Evolutionary conservation across 2,329 filamentous ascomycete genomes (phyloP), one percentile per base, ranked within the genome.

Genomic region (Colletotrichum sp.): DNA sequence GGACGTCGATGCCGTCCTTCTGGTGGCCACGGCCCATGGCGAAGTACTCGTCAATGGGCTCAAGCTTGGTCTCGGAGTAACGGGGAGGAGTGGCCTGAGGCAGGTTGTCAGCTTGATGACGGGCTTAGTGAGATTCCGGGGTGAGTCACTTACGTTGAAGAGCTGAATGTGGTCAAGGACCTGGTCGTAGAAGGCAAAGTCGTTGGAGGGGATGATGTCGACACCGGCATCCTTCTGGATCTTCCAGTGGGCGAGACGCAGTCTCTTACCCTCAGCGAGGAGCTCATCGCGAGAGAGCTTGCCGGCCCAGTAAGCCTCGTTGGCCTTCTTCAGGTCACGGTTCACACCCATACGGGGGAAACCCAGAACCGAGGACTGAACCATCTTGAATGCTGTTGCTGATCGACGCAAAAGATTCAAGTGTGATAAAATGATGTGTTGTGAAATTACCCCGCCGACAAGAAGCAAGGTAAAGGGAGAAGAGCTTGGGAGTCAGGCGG

Each of bases 241-340:
- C 90, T 98, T 95, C 97, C 97, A 99, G 92, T 99, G 97, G 82
- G 93, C 95, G 79, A 96, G 90, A 89, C 97, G 94, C 75, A 99
- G 95, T 85, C 95, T 93, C 94, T 98, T 98, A 86, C 94, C 97
- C 92, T 98, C 97, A 76, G 92, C 90, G 79, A 98, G 90, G 80
- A 99, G 95, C 76, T 98, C 95, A 77, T 94, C 92, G 83, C 96
- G 95, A 77, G 95, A 96, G 86, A 98, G 90, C 91, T 98, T 99
- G 86, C 94, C 96, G 82, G 89, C 93, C 97, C 97, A 99, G 87
- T 92, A 99, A 86, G 96, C 95, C 88, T 99, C 97, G 79, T 96
- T 99, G 84, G 97, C 97, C 93, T 99, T 99, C 94, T 99, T 99
- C 86, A 99, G 93, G 91, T 99, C 97, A 93, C 97, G 95, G 88